Evolutionary conservation across 306 rosid species (phyloP).

Genomic region (Carpinus viminea): DNA sequence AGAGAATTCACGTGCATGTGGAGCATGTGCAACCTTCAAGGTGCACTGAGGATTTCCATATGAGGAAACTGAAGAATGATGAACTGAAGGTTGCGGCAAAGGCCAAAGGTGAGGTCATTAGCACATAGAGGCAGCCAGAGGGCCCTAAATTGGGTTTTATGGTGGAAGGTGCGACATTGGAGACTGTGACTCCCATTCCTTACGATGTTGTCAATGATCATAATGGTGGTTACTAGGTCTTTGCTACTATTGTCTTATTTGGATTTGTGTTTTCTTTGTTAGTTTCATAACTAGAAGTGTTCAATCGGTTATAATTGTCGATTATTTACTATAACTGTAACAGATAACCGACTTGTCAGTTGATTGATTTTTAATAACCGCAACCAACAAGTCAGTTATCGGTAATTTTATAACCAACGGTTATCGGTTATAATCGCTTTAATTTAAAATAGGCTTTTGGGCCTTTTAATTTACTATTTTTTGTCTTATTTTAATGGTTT

Average conservation of each 20-base stretch:
- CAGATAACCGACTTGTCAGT: too few relatives aligned
- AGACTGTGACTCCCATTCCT: constrained; percentile 94
- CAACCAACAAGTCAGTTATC: too few relatives aligned
- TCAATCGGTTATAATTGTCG: too few relatives aligned
- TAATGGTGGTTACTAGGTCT: constrained; percentile 80
- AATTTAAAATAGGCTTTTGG: too few relatives aligned
- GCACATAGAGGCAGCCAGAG: constrained; percentile 85
- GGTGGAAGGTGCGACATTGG: constrained; percentile 88
- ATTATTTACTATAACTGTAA: too few relatives aligned
- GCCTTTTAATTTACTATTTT: too few relatives aligned
- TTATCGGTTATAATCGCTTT: too few relatives aligned
- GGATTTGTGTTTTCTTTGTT: constrained; percentile 8
- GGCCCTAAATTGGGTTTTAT: constrained; percentile 96
- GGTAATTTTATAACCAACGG: too few relatives aligned
- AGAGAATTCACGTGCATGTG: constrained; percentile 96
- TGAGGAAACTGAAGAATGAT: constrained; percentile 66
- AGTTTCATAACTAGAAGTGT: too few relatives aligned
- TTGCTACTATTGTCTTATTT: neutral
- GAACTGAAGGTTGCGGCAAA: too few relatives aligned
- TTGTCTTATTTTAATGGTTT: too few relatives aligned
- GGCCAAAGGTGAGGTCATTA: constrained; percentile 64
- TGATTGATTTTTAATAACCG: too few relatives aligned
- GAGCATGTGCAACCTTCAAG: constrained; percentile 94
- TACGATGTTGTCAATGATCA: constrained; percentile 95
- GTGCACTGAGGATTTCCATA: constrained; percentile 70